Percentiles rank a stretch among this genome's conserved stretches.
These are phyloP conservation scores for Bretschneidera sinensis DNA, from an alignment of 345 rosid genomes.

Conservation along the genomic window DNA sequence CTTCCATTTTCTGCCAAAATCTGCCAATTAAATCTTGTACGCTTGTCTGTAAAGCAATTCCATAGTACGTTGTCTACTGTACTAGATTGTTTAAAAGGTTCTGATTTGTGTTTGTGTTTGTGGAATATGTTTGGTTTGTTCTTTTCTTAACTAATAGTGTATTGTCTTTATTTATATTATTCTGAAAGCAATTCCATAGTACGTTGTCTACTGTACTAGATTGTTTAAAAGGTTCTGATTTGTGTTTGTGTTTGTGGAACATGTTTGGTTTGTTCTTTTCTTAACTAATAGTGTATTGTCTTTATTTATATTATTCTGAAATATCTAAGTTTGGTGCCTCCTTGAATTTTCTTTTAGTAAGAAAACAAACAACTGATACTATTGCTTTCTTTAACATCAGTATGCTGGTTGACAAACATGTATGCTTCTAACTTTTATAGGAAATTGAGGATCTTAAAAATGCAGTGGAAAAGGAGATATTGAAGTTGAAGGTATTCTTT, in stretches of 20 bases:
- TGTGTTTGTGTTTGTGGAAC: neutral
- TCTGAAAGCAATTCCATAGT: neutral
- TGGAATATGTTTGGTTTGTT: neutral
- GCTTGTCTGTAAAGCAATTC: neutral
- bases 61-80: too few species aligned
- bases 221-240: neutral
- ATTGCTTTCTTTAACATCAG: constrained; percentile 15
- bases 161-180: too few species aligned
- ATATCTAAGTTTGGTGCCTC: neutral
- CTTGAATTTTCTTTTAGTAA: constrained; percentile 2
- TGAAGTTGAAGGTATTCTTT: constrained; percentile 66
- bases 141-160: neutral
- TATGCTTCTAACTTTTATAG: constrained; percentile 31
- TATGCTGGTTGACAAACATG: constrained; percentile 17
- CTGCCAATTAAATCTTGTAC: neutral
- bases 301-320: neutral
- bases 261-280: neutral
- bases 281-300: too few species aligned
- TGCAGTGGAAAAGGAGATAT: constrained; percentile 64
- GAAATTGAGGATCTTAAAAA: constrained; percentile 68
- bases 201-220: too few species aligned
- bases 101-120: neutral
- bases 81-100: neutral
- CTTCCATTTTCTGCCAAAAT: too few species aligned
- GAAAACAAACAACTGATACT: constrained; percentile 1